A percentile compares a stretch with the other conserved stretches of the same genome.
Conservation (phyloP, 2,329 filamentous ascomycete species). For the Ophiosphaerella narmari region DNA sequence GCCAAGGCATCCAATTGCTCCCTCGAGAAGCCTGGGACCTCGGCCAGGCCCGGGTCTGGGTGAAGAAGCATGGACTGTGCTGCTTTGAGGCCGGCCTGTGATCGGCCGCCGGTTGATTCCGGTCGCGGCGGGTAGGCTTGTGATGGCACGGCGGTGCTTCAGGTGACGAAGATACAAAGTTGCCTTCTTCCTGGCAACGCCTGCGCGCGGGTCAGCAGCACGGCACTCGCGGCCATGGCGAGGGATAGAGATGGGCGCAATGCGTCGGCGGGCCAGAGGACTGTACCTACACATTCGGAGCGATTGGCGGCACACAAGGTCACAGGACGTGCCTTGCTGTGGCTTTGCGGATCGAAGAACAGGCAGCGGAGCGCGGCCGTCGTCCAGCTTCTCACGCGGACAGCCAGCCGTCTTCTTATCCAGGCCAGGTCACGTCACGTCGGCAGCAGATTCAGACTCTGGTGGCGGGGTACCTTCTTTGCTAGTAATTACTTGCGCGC, state of each 20-base stretch:
- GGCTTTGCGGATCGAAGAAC: neutral
- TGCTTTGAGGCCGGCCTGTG: constrained; percentile 5
- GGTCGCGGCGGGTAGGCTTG: neutral
- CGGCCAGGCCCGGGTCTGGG: constrained; percentile 34
- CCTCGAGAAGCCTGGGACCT: constrained; percentile 36
- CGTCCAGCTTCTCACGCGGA: neutral
- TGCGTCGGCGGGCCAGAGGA: constrained; percentile 5
- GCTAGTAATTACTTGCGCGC: too few species aligned
- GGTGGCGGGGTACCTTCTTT: too few species aligned
- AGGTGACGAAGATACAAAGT: neutral
- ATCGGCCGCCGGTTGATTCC: constrained; percentile 25
- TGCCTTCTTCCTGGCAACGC: constrained; percentile 4
- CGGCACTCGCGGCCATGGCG: neutral
- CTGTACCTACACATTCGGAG: constrained; percentile 42
- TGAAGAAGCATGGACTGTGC: constrained; percentile 38
- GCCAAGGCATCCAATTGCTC: constrained; percentile 40
- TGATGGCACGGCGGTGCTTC: neutral
- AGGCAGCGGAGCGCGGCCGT: neutral
- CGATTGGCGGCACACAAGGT: constrained; percentile 22
- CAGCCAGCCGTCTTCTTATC: neutral
- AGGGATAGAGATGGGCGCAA: neutral
- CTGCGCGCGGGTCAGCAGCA: constrained; percentile 21
- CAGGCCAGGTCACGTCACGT: too few species aligned
- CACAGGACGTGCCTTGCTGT: constrained; percentile 15
- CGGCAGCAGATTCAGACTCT: too few species aligned